Evolutionary conservation across 352 stramenopile species (phyloP).

Genomic region (Phytopythium mirpurense): DNA sequence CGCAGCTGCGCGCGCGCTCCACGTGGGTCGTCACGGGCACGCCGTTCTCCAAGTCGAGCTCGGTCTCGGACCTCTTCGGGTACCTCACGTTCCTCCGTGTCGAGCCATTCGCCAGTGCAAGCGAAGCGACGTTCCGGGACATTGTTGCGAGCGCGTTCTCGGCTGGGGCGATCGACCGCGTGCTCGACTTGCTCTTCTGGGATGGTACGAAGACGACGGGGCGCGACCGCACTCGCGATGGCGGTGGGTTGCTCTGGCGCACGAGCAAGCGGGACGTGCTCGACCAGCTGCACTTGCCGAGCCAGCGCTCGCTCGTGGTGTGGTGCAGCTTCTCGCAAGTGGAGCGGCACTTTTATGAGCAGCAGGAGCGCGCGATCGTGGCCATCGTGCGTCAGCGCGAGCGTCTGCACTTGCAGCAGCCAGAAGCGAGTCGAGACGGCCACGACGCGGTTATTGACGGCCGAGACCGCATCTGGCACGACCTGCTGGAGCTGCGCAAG

Average conservation of each 20-base stretch:
- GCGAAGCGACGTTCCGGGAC: conserved; percentile 28
- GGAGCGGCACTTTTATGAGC: conserved; percentile 73
- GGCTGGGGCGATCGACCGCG: conserved; percentile 30
- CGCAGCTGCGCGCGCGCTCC: conserved; percentile 49
- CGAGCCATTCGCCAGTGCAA: conserved; percentile 13
- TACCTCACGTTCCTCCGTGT: conserved; percentile 72
- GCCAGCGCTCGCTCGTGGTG: conserved; percentile 45
- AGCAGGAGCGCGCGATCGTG: conserved; percentile 53
- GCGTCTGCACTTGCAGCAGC: conserved; percentile 3
- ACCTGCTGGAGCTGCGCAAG: conserved; percentile 81
- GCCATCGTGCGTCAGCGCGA: conserved; percentile 30
- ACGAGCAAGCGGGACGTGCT: conserved; percentile 73
- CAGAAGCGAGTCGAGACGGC: neutral
- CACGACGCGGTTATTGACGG: conserved; percentile 24
- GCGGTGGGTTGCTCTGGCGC: conserved; percentile 62
- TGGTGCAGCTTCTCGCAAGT: conserved; percentile 74
- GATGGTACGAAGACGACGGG: conserved; percentile 10
- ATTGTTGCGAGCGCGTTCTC: conserved; percentile 29
- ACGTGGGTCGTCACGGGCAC: conserved; percentile 91
- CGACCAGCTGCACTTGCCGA: conserved; percentile 53
- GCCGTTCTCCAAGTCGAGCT: conserved; percentile 47
- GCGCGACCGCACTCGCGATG: neutral
- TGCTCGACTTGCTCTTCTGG: conserved; percentile 50
- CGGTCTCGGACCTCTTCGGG: conserved; percentile 81
- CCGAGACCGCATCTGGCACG: conserved; percentile 46